Percentiles rank a stretch among this genome's conserved stretches.
Evolutionary conservation across 768 basidiomycete genomes (phyloP).

Genomic region (Trametes cinnabarina): DNA sequence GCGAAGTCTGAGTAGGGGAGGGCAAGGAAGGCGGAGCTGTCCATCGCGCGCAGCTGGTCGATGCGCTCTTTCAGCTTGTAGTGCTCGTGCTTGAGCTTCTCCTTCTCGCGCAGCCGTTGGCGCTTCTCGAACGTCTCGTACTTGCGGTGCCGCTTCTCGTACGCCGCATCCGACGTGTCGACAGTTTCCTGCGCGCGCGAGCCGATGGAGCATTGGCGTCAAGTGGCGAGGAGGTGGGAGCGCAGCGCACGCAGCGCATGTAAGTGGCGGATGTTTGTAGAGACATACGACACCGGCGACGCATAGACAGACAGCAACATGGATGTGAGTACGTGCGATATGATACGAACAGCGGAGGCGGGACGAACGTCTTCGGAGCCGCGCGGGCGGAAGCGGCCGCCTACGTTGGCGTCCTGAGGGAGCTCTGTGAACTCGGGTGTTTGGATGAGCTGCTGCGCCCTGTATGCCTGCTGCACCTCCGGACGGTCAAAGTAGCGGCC

Average conservation of each 20-base stretch:
- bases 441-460: conserved; percentile 69
- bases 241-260: background rate
- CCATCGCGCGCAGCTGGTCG: conserved; percentile 77
- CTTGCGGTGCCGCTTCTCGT: conserved; percentile 80
- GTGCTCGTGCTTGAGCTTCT: conserved; percentile 88
- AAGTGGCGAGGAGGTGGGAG: background rate
- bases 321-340: conserved; percentile 10
- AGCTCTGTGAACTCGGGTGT: conserved; percentile 65
- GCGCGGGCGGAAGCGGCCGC: conserved; percentile 69
- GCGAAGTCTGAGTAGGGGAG: conserved; percentile 57
- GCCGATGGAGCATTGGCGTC: background rate
- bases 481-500: conserved; percentile 77
- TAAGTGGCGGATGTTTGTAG: conserved; percentile 2
- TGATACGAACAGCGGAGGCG: background rate
- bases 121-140: conserved; percentile 87
- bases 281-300: conserved; percentile 5
- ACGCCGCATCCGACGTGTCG: conserved; percentile 79
- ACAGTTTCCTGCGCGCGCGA: conserved; percentile 41
- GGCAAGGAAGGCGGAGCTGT: conserved; percentile 62
- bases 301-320: conserved; percentile 2
- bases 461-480: conserved; percentile 69
- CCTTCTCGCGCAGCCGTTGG: conserved; percentile 82
- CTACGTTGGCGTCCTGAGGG: conserved; percentile 51
- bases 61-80: conserved; percentile 89
- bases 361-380: conserved; percentile 66